Conservation (phyloP, 257 asterid genomes). For the Solanum chmielewskii region DNA sequence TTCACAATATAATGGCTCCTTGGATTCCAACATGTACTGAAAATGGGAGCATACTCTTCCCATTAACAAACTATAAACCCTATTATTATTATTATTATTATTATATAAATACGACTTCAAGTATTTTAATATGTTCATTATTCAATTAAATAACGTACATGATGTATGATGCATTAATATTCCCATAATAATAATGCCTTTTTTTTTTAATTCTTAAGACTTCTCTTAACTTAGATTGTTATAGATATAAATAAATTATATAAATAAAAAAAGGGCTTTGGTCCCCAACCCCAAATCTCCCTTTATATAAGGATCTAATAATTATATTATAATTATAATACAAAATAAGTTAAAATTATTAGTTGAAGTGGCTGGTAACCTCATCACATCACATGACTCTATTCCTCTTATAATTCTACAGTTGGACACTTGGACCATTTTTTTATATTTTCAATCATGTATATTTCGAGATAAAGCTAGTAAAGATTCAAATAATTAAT, state of each 20-base stretch:
- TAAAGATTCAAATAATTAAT: fast-evolving
- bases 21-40: slow-evolving; percentile 47
- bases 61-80: neutral
- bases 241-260: neutral
- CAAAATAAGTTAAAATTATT: neutral
- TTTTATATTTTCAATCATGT: neutral
- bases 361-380: neutral
- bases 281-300: neutral
- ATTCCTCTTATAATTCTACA: neutral
- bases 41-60: slow-evolving; percentile 23
- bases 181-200: neutral
- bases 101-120: neutral
- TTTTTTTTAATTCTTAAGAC: neutral
- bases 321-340: neutral
- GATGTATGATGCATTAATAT: neutral
- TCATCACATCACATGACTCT: neutral
- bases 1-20: slow-evolving; percentile 21
- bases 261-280: neutral
- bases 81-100: neutral
- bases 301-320: neutral
- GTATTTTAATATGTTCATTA: neutral
- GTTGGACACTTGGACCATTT: neutral
- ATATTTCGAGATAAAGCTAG: neutral
- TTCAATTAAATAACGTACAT: neutral
- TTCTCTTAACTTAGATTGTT: neutral